These are phyloP conservation scores for Fusarium papillatum DNA, from an alignment of 2,329 filamentous ascomycete genomes.

Conservation along the genomic window DNA sequence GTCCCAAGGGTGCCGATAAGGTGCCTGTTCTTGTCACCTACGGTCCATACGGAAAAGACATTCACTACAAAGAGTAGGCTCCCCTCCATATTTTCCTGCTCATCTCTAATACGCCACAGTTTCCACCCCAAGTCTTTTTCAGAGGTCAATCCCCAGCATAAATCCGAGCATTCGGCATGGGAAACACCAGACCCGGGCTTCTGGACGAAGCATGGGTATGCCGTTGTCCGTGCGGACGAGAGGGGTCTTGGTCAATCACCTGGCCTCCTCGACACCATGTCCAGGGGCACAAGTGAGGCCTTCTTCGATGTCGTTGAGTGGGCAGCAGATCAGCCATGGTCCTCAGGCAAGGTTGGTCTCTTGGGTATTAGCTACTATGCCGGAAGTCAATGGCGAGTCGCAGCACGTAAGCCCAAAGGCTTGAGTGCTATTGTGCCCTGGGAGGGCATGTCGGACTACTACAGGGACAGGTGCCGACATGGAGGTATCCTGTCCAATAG, in stretches of 20 bases:
- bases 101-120: slow-evolving; percentile 27
- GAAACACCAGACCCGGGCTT: slow-evolving; percentile 70
- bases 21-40: slow-evolving; percentile 78
- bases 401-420: slow-evolving; percentile 60
- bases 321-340: slow-evolving; percentile 60
- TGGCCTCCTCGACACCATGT: slow-evolving; percentile 63
- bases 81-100: background rate
- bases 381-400: slow-evolving; percentile 63
- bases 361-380: slow-evolving; percentile 63
- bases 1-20: slow-evolving; percentile 44
- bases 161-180: slow-evolving; percentile 68
- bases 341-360: slow-evolving; percentile 61
- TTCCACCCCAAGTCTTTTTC: slow-evolving; percentile 56
- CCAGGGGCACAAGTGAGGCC: slow-evolving; percentile 59
- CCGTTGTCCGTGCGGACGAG: slow-evolving; percentile 67
- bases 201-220: slow-evolving; percentile 69
- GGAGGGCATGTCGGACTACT: slow-evolving; percentile 69
- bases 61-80: slow-evolving; percentile 68
- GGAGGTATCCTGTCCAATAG: slow-evolving; percentile 71
- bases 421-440: slow-evolving; percentile 61
- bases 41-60: slow-evolving; percentile 82
- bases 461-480: slow-evolving; percentile 70
- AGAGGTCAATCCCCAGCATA: slow-evolving; percentile 67
- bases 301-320: slow-evolving; percentile 66
- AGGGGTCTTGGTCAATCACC: slow-evolving; percentile 61